Evolutionary conservation across 768 basidiomycete genomes (phyloP), one percentile per base, ranked within the genome.

Genomic region (Mycena amicta): DNA sequence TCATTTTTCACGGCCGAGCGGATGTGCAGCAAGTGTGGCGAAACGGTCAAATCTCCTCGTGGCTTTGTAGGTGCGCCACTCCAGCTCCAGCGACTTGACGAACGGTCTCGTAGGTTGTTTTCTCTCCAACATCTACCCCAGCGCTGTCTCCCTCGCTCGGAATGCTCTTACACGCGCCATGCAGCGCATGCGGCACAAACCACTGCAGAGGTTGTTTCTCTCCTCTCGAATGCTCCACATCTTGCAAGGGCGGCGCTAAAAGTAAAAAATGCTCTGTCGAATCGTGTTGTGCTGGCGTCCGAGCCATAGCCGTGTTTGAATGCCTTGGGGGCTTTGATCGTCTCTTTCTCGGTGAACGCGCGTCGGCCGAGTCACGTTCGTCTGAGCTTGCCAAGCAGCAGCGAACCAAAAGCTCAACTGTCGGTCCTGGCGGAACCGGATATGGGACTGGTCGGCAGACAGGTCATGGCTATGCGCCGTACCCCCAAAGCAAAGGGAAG

Each of bases 401-500:
- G 18, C 54, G 52, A 15, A 54, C 26, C 11, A 52, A 53, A 27
- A 58, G 59, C 29, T 40, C 53, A 49, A 70, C 70, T 29, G 80
- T 83, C 2, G 82, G 82, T n/a, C 81, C 79, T 4, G 80, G 82
- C 3, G 82, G 82, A 1, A 83, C 81, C 15, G 82, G 83, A 4
- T 83, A 83, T 65, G 75, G 76, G 4, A 70, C 66, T 3, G 75
- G 61, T 22, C 47, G 51, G 22, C n/a, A 52, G 25, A 53, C 31
- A 30, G 49, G 54, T 18, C 20, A 43, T 26, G 43, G 56, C 26
- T 39, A 52, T 30, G 16, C 22, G 55, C 20, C 52, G 62, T 2
- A 28, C 56, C 28, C 29, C 46, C 39, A 50, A 37, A 33, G 57
- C 50, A 18, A 29, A 45, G 20, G 56, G 50, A 26, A 41, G 41